Evolutionary conservation across 2,329 filamentous ascomycete species (phyloP), one percentile per base, ranked within the genome.

Genomic region (Sporothrix sp.): DNA sequence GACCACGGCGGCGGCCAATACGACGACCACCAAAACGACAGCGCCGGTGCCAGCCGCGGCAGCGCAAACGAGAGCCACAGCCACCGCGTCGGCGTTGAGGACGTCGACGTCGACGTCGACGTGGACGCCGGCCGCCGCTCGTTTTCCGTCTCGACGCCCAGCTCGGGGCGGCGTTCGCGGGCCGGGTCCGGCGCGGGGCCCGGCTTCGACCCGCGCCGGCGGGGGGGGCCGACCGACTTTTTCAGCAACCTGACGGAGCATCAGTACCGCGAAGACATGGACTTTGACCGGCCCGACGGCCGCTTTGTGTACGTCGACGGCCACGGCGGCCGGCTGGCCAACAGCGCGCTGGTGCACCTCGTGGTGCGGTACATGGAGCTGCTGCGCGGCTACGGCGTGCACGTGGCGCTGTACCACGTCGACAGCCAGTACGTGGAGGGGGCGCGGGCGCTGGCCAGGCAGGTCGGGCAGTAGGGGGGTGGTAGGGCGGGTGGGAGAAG

Each of bases 321-420:
- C 6, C 33, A 30, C 40, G n/a, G 16, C 16, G 35, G 30, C 20
- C 39, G 32, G 13, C 28, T 53, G 36, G 27, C 52, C 25, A 53
- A 53, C 32, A 28, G 42, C 27, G 32, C 23, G 14, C 42, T 53
- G 3, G 52, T 53, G 30, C 48, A 40, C 14, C 43, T 53, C 7
- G 42, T 51, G 13, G 20, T 14, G n/a, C 48, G 36, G 18, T 53
- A 53, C 38, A 44, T 48, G 14, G 48, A 40, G 10, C 30, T 53
- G 37, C 52, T 53, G 32, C 47, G 52, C 5, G 20, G 36, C 27
- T 37, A 50, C 38, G 52, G 52, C 21, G 52, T 53, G 42, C 28
- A 33, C n/a, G 48, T 53, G 7, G 35, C 42, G 6, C 37, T 47
- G 4, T 51, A 33, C 20, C 42, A 42, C 7, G 47, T 49, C 14